A percentile compares a stretch with the other conserved stretches of the same genome.
Conservation (phyloP, 2,329 filamentous ascomycete genomes). For the Neonectria coccinea region DNA sequence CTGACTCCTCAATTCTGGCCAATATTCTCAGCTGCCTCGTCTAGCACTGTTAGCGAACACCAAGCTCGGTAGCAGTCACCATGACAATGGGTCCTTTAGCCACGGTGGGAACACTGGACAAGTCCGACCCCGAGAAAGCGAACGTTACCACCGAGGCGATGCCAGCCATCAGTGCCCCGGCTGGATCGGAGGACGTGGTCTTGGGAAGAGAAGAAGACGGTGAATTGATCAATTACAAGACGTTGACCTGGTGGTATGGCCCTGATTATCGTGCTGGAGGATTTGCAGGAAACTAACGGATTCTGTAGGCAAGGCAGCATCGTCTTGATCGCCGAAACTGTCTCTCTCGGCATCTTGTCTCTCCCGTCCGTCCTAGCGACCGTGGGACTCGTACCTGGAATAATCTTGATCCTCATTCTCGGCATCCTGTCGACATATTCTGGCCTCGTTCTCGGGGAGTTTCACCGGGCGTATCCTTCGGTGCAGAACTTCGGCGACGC, state of each 20-base stretch:
- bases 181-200: not conserved
- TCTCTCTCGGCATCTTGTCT: constrained; percentile 70
- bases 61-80: too few species aligned
- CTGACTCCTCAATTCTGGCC: not conserved
- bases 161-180: not conserved
- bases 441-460: constrained; percentile 70
- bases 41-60: not conserved
- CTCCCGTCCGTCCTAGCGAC: constrained; percentile 81
- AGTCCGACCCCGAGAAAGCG: not conserved
- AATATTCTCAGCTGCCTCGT: not conserved
- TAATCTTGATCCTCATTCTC: constrained; percentile 76
- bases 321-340: constrained; percentile 58
- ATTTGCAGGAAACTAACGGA: not conserved
- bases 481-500: constrained; percentile 75
- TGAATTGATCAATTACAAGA: constrained; percentile 52
- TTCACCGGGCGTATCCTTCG: constrained; percentile 77
- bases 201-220: constrained; percentile 34
- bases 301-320: constrained; percentile 57
- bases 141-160: not conserved
- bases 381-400: constrained; percentile 77
- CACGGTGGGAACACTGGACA: not conserved
- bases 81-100: not conserved
- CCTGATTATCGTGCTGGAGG: rapidly evolving
- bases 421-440: constrained; percentile 76
- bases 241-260: constrained; percentile 54